These are phyloP conservation scores for Globisporangium middletonii DNA, from an alignment of 352 stramenopile genomes.

Conservation along the genomic window DNA sequence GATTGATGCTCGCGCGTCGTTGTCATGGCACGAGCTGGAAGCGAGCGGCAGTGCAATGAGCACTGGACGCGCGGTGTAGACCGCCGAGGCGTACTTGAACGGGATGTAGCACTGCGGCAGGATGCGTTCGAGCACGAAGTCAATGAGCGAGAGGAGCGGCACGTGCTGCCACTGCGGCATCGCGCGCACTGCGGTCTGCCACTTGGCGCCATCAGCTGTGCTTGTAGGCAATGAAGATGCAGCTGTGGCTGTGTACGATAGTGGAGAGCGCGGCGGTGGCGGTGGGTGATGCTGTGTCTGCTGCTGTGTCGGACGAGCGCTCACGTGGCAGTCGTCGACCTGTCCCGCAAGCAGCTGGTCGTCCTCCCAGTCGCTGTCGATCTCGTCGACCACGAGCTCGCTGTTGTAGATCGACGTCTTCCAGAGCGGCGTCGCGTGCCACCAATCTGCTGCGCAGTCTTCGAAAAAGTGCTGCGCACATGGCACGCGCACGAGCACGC, in stretches of 20 bases:
- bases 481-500: slow-evolving; percentile 34
- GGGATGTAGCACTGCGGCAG: slow-evolving; percentile 54
- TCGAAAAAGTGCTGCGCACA: slow-evolving; percentile 51
- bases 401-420: slow-evolving; percentile 14
- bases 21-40: neutral
- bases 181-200: slow-evolving; percentile 28
- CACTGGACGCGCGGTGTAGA: slow-evolving; percentile 45
- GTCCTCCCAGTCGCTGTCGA: slow-evolving; percentile 44
- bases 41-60: slow-evolving; percentile 29
- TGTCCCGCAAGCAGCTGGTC: slow-evolving; percentile 21
- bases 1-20: neutral
- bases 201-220: slow-evolving; percentile 3
- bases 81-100: slow-evolving; percentile 50
- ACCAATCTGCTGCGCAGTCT: slow-evolving; percentile 49
- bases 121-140: slow-evolving; percentile 45
- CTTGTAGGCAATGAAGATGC: neutral
- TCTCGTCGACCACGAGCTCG: slow-evolving; percentile 24
- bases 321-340: slow-evolving; percentile 34
- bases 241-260: neutral
- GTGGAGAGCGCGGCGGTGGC: neutral
- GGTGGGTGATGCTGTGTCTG: neutral
- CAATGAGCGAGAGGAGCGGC: slow-evolving; percentile 38
- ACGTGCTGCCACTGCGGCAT: slow-evolving; percentile 47
- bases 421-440: slow-evolving; percentile 40
- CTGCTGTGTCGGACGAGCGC: neutral